Percentiles rank a stretch among this genome's conserved stretches.
Evolutionary conservation across 139 green algal species (phyloP).

Genomic region (Auxenochlorella pyrenoidosa): DNA sequence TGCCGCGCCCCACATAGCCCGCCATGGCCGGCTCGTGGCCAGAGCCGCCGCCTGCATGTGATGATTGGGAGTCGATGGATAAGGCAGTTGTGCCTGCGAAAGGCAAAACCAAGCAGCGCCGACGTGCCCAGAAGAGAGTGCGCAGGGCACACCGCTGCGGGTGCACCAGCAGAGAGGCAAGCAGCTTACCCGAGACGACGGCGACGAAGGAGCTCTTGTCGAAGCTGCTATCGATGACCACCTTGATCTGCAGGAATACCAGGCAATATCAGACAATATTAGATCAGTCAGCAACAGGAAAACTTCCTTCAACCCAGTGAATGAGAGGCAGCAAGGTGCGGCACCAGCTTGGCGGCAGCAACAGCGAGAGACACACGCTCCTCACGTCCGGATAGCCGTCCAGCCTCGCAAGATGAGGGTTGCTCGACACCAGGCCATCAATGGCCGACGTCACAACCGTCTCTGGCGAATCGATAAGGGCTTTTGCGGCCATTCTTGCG

Average conservation of each 20-base stretch:
- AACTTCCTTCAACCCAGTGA: no score
- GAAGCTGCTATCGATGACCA: slow-evolving; percentile 47
- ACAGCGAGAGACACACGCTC: no score
- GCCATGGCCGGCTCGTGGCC: slow-evolving; percentile 90
- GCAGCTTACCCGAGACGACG: slow-evolving; percentile 61
- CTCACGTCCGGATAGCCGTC: slow-evolving; percentile 63
- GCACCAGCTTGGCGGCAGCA: no score
- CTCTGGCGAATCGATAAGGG: slow-evolving; percentile 51
- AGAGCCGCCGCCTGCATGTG: slow-evolving; percentile 71
- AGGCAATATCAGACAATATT: no score
- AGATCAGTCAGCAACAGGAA: no score
- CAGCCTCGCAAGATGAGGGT: slow-evolving; percentile 45
- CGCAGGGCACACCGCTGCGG: no score
- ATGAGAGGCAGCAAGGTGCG: no score
- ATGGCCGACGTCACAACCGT: slow-evolving; percentile 55
- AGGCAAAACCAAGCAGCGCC: no score
- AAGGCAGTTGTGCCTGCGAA: no score
- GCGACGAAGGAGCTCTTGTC: slow-evolving; percentile 54
- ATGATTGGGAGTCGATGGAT: no score
- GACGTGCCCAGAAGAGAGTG: no score
- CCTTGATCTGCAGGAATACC: slow-evolving; percentile 58
- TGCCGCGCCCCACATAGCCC: slow-evolving; percentile 81
- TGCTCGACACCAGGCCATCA: slow-evolving; percentile 47
- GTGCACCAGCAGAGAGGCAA: not conserved
- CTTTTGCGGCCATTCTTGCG: not conserved